Conservation (phyloP, 352 stramenopile species). For the Pythium sukuiense region DNA sequence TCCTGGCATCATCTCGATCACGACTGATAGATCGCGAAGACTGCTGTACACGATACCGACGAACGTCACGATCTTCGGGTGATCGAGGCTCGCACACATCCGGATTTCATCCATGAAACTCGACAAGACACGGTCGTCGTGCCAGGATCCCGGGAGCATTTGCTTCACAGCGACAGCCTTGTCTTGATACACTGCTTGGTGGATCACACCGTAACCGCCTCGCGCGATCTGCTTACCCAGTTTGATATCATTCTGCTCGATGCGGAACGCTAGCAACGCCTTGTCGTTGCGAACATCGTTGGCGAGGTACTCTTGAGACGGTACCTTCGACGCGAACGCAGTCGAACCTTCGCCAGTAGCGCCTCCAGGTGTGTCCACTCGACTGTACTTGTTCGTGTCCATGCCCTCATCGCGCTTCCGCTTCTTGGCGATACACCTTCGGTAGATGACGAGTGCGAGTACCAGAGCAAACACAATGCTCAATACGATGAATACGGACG, state of each 20-base stretch:
- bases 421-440: too few species aligned
- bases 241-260: conserved; percentile 8
- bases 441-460: too few species aligned
- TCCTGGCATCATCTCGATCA: conserved; percentile 28
- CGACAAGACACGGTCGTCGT: conserved; percentile 12
- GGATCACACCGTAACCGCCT: conserved; percentile 16
- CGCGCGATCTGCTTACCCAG: not conserved
- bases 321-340: not conserved
- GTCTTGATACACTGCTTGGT: conserved; percentile 3
- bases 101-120: conserved; percentile 37
- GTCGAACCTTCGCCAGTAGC: not conserved
- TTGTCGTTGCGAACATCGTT: conserved; percentile 17
- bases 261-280: not conserved
- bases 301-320: conserved; percentile 6
- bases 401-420: too few species aligned
- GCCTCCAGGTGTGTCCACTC: not conserved
- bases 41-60: conserved; percentile 30
- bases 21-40: conserved; percentile 26
- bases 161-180: conserved; percentile 10
- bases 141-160: conserved; percentile 13
- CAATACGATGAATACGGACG: too few species aligned
- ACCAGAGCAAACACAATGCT: too few species aligned
- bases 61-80: conserved; percentile 32
- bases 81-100: conserved; percentile 29
- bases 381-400: too few species aligned